Evolutionary conservation across 345 rosid species (phyloP).

Genomic region (Abelmoschus esculentus): DNA sequence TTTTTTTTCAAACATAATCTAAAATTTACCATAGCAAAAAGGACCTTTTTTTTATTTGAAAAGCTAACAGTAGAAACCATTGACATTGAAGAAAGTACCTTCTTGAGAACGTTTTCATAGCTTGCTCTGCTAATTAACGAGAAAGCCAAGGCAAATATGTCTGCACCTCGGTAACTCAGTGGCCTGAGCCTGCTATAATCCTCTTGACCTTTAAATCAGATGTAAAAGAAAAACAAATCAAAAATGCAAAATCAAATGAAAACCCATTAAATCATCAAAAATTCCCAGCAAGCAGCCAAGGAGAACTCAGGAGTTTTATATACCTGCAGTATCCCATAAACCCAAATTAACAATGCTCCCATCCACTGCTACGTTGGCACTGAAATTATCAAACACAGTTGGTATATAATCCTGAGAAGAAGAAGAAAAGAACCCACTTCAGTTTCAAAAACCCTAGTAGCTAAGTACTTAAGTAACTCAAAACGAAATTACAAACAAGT

Average conservation of each 20-base stretch:
- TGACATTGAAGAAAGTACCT: constrained; percentile 32
- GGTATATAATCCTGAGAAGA: constrained; percentile 40
- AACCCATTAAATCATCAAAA: background rate
- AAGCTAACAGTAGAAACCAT: too few species aligned
- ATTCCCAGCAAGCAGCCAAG: background rate
- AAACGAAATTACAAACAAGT: background rate
- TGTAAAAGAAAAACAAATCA: background rate
- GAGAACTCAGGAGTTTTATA: background rate
- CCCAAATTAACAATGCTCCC: constrained; percentile 91
- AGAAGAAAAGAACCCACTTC: background rate
- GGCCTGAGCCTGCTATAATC: constrained; percentile 98
- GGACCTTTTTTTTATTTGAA: too few species aligned
- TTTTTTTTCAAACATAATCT: constrained; percentile 19
- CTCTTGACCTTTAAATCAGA: constrained; percentile 58
- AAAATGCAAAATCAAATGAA: background rate
- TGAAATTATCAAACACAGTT: constrained; percentile 96
- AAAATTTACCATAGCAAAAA: background rate
- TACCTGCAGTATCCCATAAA: constrained; percentile 99
- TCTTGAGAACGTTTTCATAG: constrained; percentile 91
- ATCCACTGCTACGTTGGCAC: constrained; percentile 94
- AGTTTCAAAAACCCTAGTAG: background rate
- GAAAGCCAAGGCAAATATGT: constrained; percentile 85
- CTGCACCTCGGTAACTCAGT: constrained; percentile 96
- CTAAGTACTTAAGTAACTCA: background rate
- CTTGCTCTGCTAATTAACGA: constrained; percentile 90